These are phyloP conservation scores for Rhexocercosporidium sp. DNA, from an alignment of 2,329 filamentous ascomycete genomes.

Conservation along the genomic window DNA sequence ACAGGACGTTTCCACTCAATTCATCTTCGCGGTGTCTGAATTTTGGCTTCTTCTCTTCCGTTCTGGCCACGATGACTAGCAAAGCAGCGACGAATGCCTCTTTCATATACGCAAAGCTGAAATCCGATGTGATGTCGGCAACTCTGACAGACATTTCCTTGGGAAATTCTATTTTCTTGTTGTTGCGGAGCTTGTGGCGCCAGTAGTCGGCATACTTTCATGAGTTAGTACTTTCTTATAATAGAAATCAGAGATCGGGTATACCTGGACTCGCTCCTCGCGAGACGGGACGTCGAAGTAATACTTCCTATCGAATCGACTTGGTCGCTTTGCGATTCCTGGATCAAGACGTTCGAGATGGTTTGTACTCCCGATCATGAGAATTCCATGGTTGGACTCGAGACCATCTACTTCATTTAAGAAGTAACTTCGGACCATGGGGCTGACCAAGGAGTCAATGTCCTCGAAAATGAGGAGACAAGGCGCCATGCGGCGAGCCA, in stretches of 20 bases:
- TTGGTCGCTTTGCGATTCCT: constrained; percentile 68
- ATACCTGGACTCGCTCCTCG: constrained; percentile 53
- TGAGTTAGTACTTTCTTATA: background rate
- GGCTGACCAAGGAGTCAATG: constrained; percentile 68
- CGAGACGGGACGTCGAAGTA: constrained; percentile 62
- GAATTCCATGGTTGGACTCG: constrained; percentile 68
- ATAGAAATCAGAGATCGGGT: background rate
- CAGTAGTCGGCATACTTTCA: constrained; percentile 65
- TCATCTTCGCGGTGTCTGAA: constrained; percentile 43
- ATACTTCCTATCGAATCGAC: constrained; percentile 71
- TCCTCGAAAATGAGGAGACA: constrained; percentile 77
- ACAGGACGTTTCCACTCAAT: constrained; percentile 58
- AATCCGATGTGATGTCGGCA: constrained; percentile 65
- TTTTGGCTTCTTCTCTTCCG: constrained; percentile 23
- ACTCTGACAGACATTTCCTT: constrained; percentile 61
- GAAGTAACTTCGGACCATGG: constrained; percentile 68
- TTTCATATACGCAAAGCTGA: constrained; percentile 73
- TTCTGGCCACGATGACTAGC: constrained; percentile 57
- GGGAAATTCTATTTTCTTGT: constrained; percentile 65
- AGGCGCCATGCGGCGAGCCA: constrained; percentile 66
- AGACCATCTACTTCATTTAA: constrained; percentile 76
- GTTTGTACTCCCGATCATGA: constrained; percentile 72
- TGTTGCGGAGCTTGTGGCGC: constrained; percentile 60
- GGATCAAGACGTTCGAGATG: constrained; percentile 70
- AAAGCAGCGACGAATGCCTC: constrained; percentile 70